phyloP scores from a whole-genome alignment of 2,329 filamentous ascomycete genomes.

The Paracoccidioides brasiliensis region DNA sequence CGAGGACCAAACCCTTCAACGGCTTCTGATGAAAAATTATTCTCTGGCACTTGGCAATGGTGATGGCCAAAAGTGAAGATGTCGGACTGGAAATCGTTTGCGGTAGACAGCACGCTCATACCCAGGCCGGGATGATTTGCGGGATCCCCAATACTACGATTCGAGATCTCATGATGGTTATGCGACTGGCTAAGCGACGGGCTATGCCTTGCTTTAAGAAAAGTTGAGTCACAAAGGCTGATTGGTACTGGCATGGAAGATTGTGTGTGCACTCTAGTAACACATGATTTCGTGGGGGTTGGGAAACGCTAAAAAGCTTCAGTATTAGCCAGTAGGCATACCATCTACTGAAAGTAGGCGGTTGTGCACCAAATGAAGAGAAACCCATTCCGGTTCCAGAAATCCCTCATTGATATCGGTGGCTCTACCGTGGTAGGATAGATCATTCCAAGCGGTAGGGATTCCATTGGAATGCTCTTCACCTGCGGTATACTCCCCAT shows the following conservation, averaged over 20 bases:
- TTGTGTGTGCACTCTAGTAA: constrained; percentile 19
- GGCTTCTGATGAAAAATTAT: not conserved
- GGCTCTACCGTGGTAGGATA: constrained; percentile 5
- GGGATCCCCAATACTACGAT: constrained; percentile 19
- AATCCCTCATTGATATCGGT: constrained; percentile 4
- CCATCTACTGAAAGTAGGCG: not conserved
- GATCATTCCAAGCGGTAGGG: constrained; percentile 6
- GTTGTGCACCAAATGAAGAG: constrained; percentile 8
- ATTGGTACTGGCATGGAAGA: constrained; percentile 25
- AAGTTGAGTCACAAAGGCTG: constrained; percentile 26
- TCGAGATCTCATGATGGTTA: constrained; percentile 26
- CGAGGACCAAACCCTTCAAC: constrained; percentile 11
- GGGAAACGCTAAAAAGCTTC: constrained; percentile 14
- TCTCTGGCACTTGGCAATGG: not conserved
- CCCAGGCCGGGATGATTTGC: constrained; percentile 24
- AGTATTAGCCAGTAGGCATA: constrained; percentile 2
- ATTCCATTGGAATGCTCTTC: constrained; percentile 4
- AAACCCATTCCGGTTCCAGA: constrained; percentile 9
- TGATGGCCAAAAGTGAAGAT: constrained; percentile 14
- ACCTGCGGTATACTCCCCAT: not conserved
- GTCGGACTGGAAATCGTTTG: constrained; percentile 19
- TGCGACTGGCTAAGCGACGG: constrained; percentile 24
- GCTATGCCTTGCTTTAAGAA: constrained; percentile 20
- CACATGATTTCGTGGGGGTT: constrained; percentile 21
- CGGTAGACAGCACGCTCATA: constrained; percentile 23